A percentile compares a stretch with the other conserved stretches of the same genome.
Evolutionary conservation across 805 yeast species (phyloP).

Genomic region (Spathaspora girioi): DNA sequence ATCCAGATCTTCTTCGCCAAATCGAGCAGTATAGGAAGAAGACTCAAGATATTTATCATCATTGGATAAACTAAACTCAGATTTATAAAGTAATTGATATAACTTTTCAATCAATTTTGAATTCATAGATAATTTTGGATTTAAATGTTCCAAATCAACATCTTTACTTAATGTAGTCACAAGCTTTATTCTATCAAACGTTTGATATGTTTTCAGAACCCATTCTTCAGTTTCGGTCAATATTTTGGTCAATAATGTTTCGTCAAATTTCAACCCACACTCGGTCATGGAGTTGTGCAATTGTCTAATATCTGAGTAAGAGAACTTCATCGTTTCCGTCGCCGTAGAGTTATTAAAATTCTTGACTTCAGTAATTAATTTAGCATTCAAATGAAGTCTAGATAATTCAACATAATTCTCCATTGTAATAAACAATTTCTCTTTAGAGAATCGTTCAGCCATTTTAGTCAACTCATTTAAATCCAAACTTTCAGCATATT

Average conservation of each 20-base stretch:
- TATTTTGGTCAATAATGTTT: conserved; percentile 9
- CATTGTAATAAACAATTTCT: conserved; percentile 19
- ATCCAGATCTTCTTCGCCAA: conserved; percentile 8
- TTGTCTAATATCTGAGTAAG: conserved; percentile 21
- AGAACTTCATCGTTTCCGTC: conserved; percentile 2
- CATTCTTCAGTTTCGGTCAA: conserved; percentile 20
- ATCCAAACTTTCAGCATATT: conserved; percentile 10
- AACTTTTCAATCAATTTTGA: conserved; percentile 17
- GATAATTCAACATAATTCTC: conserved; percentile 26
- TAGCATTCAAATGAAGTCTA: conserved; percentile 19
- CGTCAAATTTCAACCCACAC: conserved; percentile 17
- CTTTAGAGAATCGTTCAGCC: conserved; percentile 16
- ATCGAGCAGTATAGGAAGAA: conserved; percentile 18
- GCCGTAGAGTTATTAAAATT: conserved; percentile 4
- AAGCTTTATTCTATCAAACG: conserved; percentile 11
- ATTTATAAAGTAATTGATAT: conserved; percentile 16
- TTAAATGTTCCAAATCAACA: conserved; percentile 12
- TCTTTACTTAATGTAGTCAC: conserved; percentile 16
- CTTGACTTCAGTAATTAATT: conserved; percentile 14
- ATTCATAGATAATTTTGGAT: conserved; percentile 17
- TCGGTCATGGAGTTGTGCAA: conserved; percentile 18
- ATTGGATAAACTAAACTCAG: conserved; percentile 22
- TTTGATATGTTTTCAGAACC: conserved; percentile 15
- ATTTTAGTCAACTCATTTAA: conserved; percentile 15
- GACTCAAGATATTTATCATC: conserved; percentile 24